A percentile compares a stretch with the other conserved stretches of the same genome.
phyloP scores from a whole-genome alignment of 2,329 filamentous ascomycete species.

The Piedraia hortae region DNA sequence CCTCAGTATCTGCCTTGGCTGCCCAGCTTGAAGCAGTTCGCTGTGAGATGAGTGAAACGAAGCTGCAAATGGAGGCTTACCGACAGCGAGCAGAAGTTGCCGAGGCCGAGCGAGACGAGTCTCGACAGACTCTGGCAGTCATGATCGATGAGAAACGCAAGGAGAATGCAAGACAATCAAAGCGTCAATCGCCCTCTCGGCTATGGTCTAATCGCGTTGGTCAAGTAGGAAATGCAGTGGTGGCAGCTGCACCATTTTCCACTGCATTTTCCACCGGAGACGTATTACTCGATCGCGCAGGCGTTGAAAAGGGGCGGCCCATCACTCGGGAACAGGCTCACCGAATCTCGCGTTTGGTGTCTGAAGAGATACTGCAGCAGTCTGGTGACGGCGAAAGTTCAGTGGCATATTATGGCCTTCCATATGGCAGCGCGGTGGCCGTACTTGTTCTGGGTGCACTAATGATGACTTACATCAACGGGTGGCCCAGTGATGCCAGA shows the following conservation, averaged over 20 bases:
- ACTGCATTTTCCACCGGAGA: conserved; percentile 8
- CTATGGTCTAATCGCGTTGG: conserved; percentile 5
- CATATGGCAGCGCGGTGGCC: conserved; percentile 8
- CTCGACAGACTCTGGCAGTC: conserved; percentile 50
- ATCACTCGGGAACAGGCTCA: conserved; percentile 12
- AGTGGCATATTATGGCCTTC: conserved; percentile 8
- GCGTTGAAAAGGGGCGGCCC: conserved; percentile 9
- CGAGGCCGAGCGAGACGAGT: conserved; percentile 46
- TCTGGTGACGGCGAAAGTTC: conserved; percentile 3
- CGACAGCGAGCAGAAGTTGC: conserved; percentile 48
- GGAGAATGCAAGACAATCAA: conserved; percentile 26
- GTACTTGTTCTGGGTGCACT: conserved; percentile 10
- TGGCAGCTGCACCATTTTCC: conserved; percentile 5
- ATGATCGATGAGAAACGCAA: conserved; percentile 63
- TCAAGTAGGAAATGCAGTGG: conserved; percentile 7
- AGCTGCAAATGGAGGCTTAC: conserved; percentile 52
- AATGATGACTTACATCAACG: conserved; percentile 12
- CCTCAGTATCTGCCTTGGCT: conserved; percentile 26
- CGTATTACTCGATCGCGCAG: conserved; percentile 9
- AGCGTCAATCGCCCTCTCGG: conserved; percentile 3
- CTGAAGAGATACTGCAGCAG: conserved; percentile 8
- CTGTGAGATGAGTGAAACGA: conserved; percentile 54
- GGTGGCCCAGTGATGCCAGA: conserved; percentile 19
- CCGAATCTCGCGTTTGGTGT: conserved; percentile 8
- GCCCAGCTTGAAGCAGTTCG: conserved; percentile 49